Conservation (phyloP, 2,329 filamentous ascomycete genomes). For the Curvularia eragrostidis region DNA sequence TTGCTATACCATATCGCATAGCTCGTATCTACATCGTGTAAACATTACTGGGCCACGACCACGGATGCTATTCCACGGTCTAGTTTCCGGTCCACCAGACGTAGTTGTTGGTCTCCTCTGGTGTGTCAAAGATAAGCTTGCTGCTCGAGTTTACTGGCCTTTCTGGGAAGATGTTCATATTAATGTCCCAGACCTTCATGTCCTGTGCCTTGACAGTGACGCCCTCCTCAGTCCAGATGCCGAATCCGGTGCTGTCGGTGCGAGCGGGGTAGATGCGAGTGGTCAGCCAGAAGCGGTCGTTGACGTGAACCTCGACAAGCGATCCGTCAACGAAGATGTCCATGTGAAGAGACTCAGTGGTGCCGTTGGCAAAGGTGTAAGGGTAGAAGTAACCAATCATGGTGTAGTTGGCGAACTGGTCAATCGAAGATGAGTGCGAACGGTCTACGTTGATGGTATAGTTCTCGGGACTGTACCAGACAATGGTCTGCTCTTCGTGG, state of each 20-base stretch:
- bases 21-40: background rate
- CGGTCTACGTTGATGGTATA: conserved; percentile 57
- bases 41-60: background rate
- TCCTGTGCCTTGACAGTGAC: conserved; percentile 46
- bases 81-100: conserved; percentile 56
- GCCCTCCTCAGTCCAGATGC: conserved; percentile 52
- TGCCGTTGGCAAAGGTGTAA: conserved; percentile 49
- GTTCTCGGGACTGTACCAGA: conserved; percentile 56
- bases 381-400: conserved; percentile 57
- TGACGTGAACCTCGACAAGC: conserved; percentile 56
- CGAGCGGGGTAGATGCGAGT: conserved; percentile 57
- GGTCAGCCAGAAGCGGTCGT: conserved; percentile 51
- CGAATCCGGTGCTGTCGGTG: conserved; percentile 53
- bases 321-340: conserved; percentile 58
- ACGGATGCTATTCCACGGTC: background rate
- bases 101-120: conserved; percentile 55
- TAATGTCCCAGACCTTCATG: conserved; percentile 51
- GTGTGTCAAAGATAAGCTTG: conserved; percentile 52
- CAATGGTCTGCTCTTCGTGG: conserved; percentile 53
- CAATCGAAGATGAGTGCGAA: conserved; percentile 52
- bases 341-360: conserved; percentile 51
- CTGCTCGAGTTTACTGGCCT: conserved; percentile 52
- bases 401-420: conserved; percentile 53
- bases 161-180: conserved; percentile 51
- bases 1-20: background rate